These are phyloP conservation scores for Fagopyrum homotropicum DNA, from an alignment of 148 eudicot genomes.

Conservation along the genomic window DNA sequence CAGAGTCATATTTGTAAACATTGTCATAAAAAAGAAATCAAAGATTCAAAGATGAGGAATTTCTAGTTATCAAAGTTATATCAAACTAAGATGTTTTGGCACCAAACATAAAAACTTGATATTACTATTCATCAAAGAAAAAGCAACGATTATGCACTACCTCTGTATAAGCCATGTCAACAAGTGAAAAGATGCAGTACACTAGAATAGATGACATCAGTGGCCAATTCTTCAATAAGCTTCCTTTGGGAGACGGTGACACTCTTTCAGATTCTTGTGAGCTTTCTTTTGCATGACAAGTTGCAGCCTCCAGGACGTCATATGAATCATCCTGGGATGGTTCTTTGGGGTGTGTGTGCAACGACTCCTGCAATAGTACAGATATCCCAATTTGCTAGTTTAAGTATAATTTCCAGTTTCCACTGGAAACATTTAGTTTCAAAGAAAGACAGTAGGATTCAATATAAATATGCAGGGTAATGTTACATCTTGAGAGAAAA, in stretches of 20 bases:
- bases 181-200: slow-evolving; percentile 78
- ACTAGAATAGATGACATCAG: slow-evolving; percentile 81
- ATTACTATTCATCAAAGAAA: neutral
- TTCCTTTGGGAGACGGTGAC: slow-evolving; percentile 25
- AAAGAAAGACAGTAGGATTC: neutral
- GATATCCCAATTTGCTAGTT: neutral
- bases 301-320: slow-evolving; percentile 39
- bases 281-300: slow-evolving; percentile 13
- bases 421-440: neutral
- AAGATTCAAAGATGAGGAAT: neutral
- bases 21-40: neutral
- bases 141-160: slow-evolving; percentile 21
- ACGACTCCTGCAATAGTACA: slow-evolving; percentile 48
- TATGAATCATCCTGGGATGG: slow-evolving; percentile 21
- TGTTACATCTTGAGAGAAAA: neutral
- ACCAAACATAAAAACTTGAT: neutral
- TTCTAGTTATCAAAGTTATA: neutral
- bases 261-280: slow-evolving; percentile 17
- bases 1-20: neutral
- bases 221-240: slow-evolving; percentile 76
- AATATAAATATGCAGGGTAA: neutral
- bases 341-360: slow-evolving; percentile 47
- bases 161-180: slow-evolving; percentile 93
- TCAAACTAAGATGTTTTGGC: neutral
- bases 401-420: neutral